Conservation (phyloP, 345 rosid genomes). For the Eucalyptus paniculata region DNA sequence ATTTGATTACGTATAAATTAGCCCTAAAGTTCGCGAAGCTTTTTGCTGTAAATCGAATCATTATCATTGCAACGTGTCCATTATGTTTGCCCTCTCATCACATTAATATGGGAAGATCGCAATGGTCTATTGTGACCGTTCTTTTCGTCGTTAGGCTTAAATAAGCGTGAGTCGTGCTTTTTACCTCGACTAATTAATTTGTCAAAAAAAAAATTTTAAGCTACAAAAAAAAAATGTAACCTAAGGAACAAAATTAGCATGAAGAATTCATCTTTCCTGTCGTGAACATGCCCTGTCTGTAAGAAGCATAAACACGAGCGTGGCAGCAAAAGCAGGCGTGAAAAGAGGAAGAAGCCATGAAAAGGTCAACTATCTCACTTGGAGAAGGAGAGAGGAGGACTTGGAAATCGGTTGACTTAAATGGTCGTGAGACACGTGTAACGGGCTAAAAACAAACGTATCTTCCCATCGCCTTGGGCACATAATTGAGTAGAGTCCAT, state of each 20-base stretch:
- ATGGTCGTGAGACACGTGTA: neutral
- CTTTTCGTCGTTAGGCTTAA: neutral
- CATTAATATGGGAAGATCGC: neutral
- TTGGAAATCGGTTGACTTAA: neutral
- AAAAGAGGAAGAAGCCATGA: neutral
- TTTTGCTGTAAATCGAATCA: neutral
- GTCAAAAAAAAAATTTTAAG: neutral
- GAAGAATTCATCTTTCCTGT: neutral
- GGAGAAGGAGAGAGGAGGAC: neutral
- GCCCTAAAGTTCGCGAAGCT: neutral
- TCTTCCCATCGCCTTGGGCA: neutral
- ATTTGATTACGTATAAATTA: neutral
- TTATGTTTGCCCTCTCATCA: neutral
- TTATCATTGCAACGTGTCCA: neutral
- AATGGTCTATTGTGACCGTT: accelerated
- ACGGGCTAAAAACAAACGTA: neutral
- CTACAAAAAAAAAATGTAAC: neutral
- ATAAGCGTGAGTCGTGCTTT: neutral
- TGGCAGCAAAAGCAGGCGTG: neutral
- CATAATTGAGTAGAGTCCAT: neutral
- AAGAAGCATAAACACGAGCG: neutral
- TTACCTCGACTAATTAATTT: neutral
- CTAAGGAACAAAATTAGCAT: neutral
- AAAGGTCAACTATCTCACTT: neutral
- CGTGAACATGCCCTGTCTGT: neutral